A percentile compares a stretch with the other conserved stretches of the same genome.
Evolutionary conservation across 2,329 filamentous ascomycete genomes (phyloP).

Genomic region (Colletotrichum sp.): DNA sequence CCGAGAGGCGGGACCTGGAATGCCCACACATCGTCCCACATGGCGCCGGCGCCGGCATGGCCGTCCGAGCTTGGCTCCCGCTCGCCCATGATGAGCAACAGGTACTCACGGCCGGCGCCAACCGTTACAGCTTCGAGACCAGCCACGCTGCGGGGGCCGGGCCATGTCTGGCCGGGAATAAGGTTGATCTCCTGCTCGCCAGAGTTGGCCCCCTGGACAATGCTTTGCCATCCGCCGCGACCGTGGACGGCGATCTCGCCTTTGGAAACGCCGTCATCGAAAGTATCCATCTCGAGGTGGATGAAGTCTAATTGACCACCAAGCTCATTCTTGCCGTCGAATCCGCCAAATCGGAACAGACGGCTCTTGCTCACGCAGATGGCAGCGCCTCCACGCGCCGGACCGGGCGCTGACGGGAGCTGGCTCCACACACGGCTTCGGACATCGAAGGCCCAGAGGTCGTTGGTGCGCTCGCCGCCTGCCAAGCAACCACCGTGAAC

Average conservation of each 20-base stretch:
- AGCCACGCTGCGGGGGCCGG: slow-evolving; percentile 57
- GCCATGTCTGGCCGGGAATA: slow-evolving; percentile 47
- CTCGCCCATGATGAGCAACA: slow-evolving; percentile 68
- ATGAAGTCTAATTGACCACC: slow-evolving; percentile 75
- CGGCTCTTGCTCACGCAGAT: slow-evolving; percentile 68
- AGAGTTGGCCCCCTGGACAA: slow-evolving; percentile 41
- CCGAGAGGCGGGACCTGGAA: slow-evolving; percentile 64
- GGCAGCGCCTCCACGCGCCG: slow-evolving; percentile 69
- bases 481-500: slow-evolving; percentile 78
- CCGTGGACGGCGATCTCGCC: slow-evolving; percentile 57
- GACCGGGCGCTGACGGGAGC: slow-evolving; percentile 69
- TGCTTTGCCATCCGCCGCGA: slow-evolving; percentile 59
- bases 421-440: slow-evolving; percentile 68
- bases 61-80: slow-evolving; percentile 51
- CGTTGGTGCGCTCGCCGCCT: slow-evolving; percentile 63
- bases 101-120: slow-evolving; percentile 66
- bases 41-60: slow-evolving; percentile 56
- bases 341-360: slow-evolving; percentile 82
- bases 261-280: slow-evolving; percentile 52
- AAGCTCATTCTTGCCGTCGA: slow-evolving; percentile 72
- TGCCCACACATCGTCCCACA: slow-evolving; percentile 67
- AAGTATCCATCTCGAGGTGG: slow-evolving; percentile 60
- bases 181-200: slow-evolving; percentile 39
- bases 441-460: slow-evolving; percentile 82
- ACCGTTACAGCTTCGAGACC: slow-evolving; percentile 60